Evolutionary conservation across 441 rosid species (phyloP), one percentile per base, ranked within the genome.

Genomic region (Aquilaria agallochum): DNA sequence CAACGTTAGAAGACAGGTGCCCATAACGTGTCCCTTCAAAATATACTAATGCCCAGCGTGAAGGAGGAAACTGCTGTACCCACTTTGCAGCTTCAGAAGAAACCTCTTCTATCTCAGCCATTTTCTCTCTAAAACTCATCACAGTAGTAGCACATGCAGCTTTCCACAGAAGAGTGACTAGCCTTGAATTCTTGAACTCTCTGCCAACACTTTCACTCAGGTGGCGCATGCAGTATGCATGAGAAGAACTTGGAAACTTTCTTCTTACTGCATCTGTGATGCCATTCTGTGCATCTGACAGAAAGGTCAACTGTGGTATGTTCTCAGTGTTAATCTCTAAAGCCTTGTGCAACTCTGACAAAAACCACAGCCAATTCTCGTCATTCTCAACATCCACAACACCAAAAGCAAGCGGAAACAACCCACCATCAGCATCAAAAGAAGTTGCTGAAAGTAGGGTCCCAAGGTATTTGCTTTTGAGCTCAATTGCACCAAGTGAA

Each of bases 341-440:
- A 33, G 83, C 72, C 70, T 69, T 80, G 53, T 70, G 78, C 42
- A 85, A 62, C 75, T 82, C 84, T 12, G 81, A 78, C 66, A 88
- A 53, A 71, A 85, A 88, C 85, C 84, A 85, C 65, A 74, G 67
- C 88, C 85, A 83, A 54, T 72, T 79, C 52, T 71, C 82, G 55
- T 82, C 72, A 55, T 68, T 82, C 64, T 89, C 87, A 30, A 47
- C 60, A 69, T 81, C 85, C 40, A 83, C 78, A 63, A 85, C 77
- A 47, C 81, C 88, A 70, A 88, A 82, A 42, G 87, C 90, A 65
- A 83, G 65, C 1, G 83, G 88, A 64, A 83, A 82, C 45, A 79
- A 62, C 11, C 67, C 76, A 63, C 84, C 87, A 68, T 86, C 80
- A 59, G 75, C 83, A 36, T 83, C 87, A 69, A 79, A 80, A 58